Evolutionary conservation across 371 early-diverging fungal genomes (phyloP).

Genomic region (Mortierella polycephala): DNA sequence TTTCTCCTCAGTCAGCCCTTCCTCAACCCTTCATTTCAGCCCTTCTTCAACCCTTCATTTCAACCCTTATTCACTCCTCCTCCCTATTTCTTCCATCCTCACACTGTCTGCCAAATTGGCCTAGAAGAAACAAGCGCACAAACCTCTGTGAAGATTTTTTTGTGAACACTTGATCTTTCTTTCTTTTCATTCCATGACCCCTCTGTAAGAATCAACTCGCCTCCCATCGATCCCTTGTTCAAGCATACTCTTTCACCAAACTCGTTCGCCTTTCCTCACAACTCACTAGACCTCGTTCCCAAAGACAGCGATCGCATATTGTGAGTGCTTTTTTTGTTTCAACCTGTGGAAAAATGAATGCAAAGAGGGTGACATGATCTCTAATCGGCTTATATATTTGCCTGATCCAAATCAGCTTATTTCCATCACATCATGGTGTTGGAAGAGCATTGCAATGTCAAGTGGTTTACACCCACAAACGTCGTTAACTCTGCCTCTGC

Average conservation of each 20-base stretch:
- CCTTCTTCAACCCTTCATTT: no score
- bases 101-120: neutral
- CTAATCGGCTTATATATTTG: no score
- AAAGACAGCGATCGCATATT: neutral
- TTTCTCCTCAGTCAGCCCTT: no score
- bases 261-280: neutral
- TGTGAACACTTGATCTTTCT: neutral
- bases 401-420: no score
- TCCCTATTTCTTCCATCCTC: neutral
- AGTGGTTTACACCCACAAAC: conserved; percentile 22
- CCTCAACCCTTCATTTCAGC: no score
- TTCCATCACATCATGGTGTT: conserved; percentile 5
- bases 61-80: neutral
- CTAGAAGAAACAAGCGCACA: conserved; percentile 1
- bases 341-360: neutral
- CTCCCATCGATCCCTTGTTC: no score
- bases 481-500: no score
- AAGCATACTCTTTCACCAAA: neutral
- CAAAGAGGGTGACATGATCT: neutral
- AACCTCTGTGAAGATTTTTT: neutral
- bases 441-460: conserved; percentile 12
- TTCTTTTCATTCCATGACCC: neutral
- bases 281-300: neutral
- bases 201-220: neutral
- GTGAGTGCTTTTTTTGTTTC: neutral